Percentiles rank a stretch among this genome's conserved stretches.
These are phyloP conservation scores for Arxiozyma heterogenica DNA, from an alignment of 1,139 yeast genomes.

Conservation along the genomic window DNA sequence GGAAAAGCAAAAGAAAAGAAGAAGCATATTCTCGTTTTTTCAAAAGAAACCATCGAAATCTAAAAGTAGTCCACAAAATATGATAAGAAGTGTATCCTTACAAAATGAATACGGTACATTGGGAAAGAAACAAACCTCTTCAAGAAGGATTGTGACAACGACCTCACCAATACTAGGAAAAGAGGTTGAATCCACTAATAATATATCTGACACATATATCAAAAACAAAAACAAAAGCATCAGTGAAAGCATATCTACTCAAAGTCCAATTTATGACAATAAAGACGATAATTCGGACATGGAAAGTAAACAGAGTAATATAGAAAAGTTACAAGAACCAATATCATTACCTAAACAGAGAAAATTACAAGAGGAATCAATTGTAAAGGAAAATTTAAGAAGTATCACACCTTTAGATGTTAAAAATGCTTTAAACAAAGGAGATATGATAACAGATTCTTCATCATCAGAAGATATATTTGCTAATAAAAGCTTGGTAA, in stretches of 20 bases:
- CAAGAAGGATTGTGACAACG: not conserved
- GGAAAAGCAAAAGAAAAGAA: constrained; percentile 22
- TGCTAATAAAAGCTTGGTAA: not conserved
- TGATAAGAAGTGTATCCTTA: constrained; percentile 2
- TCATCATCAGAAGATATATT: not conserved
- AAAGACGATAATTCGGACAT: not conserved
- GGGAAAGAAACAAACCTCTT: not conserved
- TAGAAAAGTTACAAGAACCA: not conserved
- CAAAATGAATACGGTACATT: not conserved
- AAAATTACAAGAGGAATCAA: not conserved
- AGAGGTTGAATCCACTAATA: constrained; percentile 23
- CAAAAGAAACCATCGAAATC: constrained; percentile 20
- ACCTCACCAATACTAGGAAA: constrained; percentile 16
- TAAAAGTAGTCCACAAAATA: not conserved
- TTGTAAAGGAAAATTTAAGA: constrained; percentile 1
- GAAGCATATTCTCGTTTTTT: constrained; percentile 32
- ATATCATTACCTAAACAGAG: constrained; percentile 4
- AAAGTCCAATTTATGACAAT: not conserved
- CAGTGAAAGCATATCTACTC: not conserved
- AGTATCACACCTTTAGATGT: constrained; percentile 23
- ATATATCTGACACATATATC: constrained; percentile 19
- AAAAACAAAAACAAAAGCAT: constrained; percentile 2
- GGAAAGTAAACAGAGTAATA: not conserved
- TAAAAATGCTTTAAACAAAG: constrained; percentile 12
- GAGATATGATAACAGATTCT: not conserved